Evolutionary conservation across 2,329 filamentous ascomycete species (phyloP), one percentile per base, ranked within the genome.

Genomic region (Fusarium odoratissimum): DNA sequence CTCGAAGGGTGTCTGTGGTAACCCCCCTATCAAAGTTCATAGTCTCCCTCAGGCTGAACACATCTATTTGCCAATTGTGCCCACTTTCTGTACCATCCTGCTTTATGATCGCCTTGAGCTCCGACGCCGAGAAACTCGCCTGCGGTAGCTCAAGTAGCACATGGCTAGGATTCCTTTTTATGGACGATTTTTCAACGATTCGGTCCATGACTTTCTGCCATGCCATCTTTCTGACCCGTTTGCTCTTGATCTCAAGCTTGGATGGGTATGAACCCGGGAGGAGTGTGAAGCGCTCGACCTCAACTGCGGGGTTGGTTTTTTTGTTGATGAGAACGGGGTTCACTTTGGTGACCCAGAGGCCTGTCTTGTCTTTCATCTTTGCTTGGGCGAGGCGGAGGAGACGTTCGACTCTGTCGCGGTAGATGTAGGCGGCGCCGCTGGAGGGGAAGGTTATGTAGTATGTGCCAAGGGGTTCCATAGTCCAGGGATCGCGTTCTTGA

Each of bases 401-500:
- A 42, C 80, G 81, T 25, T 78, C 68, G 63, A 83, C 68, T 57
- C 79, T 79, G 62, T 78, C 77, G 60, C 88, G 86, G 80, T 93
- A 95, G 44, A 88, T 84, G 12, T 83, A 79, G 1, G 92, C 92
- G 17, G 90, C 88, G n/a, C 84, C 82, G 23, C 83, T 77, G 28
- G 84, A 87, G 68, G 87, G 84, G 84, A 95, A 95, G 60, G 93
- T 84, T 61, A 95, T 83, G 80, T 89, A 91, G 82, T 95, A 95
- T 75, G 86, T 86, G 65, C 89, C 90, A 3, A 88, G 80, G 8
- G 90, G 88, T 64, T 89, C 88, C 55, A 93, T 86, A 14, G 91
- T 93, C 62, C 84, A 79, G 8, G 88, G 85, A 77, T 93, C 86
- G 69, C 91, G 90, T 49, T 86, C 88, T 69, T 92, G 92, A 30